These are phyloP conservation scores for Fraxinus quadrangulata DNA, from an alignment of 257 asterid species.

Conservation along the genomic window DNA sequence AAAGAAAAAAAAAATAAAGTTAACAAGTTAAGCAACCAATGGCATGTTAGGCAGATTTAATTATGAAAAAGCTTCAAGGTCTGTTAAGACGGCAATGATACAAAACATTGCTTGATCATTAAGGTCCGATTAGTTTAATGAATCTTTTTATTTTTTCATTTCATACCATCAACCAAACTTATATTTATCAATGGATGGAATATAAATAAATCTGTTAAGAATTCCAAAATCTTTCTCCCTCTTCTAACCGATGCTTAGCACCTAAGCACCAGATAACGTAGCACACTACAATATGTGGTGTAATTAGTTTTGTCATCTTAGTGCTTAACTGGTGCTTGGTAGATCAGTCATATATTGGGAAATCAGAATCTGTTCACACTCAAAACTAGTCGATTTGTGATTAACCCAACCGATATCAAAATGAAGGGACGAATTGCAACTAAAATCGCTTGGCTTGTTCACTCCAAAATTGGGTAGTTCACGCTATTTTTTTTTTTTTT, in stretches of 20 bases:
- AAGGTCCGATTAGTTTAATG: not conserved
- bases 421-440: not conserved
- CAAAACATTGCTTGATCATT: not conserved
- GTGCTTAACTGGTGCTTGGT: no score
- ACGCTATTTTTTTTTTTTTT: no score
- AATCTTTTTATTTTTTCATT: not conserved
- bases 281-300: no score
- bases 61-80: not conserved
- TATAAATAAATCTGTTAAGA: not conserved
- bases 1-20: not conserved
- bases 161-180: not conserved
- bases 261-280: no score
- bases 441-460: not conserved
- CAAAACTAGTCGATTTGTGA: not conserved
- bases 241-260: no score
- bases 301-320: no score
- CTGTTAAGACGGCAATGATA: not conserved
- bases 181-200: not conserved
- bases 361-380: not conserved
- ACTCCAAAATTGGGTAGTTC: not conserved
- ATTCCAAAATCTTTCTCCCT: not conserved
- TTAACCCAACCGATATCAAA: no score
- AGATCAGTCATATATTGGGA: no score
- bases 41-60: constrained; percentile 1
- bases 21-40: constrained; percentile 1